Conservation (phyloP, 768 basidiomycete genomes). For the Gyrodon lividus region DNA sequence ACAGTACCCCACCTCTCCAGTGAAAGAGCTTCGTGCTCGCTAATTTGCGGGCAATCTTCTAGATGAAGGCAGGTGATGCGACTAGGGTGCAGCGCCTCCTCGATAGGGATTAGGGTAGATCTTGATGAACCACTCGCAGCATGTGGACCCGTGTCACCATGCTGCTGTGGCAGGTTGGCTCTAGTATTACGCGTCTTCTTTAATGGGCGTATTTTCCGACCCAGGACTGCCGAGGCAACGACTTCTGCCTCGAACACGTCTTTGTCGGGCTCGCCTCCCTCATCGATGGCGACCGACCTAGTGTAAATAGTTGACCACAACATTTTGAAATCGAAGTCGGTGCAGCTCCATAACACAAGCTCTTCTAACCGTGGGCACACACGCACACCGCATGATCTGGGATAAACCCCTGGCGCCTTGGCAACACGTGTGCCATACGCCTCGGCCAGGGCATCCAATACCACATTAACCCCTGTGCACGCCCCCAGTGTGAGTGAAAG, state of each 20-base stretch:
- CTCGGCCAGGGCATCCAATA: slow-evolving; percentile 44
- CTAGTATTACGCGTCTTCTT: slow-evolving; percentile 24
- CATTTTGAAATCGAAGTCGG: slow-evolving; percentile 39
- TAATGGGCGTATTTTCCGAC: slow-evolving; percentile 37
- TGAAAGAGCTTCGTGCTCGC: slow-evolving; percentile 36
- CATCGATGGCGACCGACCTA: slow-evolving; percentile 22
- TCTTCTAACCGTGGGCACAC: slow-evolving; percentile 51
- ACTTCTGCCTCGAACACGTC: slow-evolving; percentile 17
- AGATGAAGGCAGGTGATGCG: slow-evolving; percentile 44
- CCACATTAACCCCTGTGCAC: slow-evolving; percentile 41
- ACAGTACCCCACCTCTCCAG: slow-evolving; percentile 38
- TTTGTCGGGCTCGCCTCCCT: slow-evolving; percentile 11
- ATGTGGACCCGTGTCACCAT: slow-evolving; percentile 9
- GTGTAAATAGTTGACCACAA: slow-evolving; percentile 39
- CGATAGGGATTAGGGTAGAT: slow-evolving; percentile 37
- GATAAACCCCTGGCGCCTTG: slow-evolving; percentile 8
- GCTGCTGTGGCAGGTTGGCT: slow-evolving; percentile 12
- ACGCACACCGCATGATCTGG: slow-evolving; percentile 38
- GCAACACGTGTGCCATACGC: slow-evolving; percentile 27
- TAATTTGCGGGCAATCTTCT: slow-evolving; percentile 40
- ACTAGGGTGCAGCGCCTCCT: slow-evolving; percentile 34
- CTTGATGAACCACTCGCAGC: slow-evolving; percentile 21
- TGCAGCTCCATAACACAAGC: slow-evolving; percentile 52
- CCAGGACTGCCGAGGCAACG: slow-evolving; percentile 26
- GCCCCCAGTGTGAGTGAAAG: slow-evolving; percentile 45